phyloP scores from a whole-genome alignment of 148 eudicot genomes.

The Rhododendron henanense region DNA sequence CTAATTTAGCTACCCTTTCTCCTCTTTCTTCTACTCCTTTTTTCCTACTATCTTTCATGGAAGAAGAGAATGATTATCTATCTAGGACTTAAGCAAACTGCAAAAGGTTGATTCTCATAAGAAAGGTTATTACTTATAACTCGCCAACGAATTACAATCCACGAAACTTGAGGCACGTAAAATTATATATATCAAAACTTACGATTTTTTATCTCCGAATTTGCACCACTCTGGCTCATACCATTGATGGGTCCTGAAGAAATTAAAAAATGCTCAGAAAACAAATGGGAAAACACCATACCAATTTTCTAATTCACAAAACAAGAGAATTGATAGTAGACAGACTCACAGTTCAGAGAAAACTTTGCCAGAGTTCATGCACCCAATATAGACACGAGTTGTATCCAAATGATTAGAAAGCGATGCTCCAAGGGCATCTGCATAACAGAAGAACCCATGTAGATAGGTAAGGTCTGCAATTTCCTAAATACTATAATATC shows the following conservation, averaged over 20 bases:
- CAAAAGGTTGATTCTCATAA: not conserved
- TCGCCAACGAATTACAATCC: not conserved
- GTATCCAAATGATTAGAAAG: slow-evolving; percentile 60
- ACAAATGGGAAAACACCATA: not conserved
- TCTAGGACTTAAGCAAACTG: not conserved
- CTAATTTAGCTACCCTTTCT: not conserved
- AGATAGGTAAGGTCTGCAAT: too few relatives aligned
- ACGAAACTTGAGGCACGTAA: not conserved
- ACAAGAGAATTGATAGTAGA: not conserved
- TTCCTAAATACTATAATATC: too few relatives aligned
- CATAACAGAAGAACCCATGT: slow-evolving; percentile 1
- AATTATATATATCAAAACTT: slow-evolving; percentile 25
- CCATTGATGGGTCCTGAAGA: slow-evolving; percentile 72
- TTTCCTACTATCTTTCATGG: not conserved
- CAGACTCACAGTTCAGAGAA: slow-evolving; percentile 75
- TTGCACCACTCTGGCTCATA: slow-evolving; percentile 29
- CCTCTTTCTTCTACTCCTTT: not conserved
- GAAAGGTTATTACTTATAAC: not conserved
- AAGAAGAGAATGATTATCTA: not conserved
- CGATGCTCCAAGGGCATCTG: slow-evolving; percentile 70
- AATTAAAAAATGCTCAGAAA: slow-evolving; percentile 8
- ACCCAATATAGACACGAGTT: slow-evolving; percentile 66
- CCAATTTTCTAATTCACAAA: not conserved
- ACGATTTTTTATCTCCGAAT: slow-evolving; percentile 91
- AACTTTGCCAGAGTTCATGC: slow-evolving; percentile 33